Conservation (phyloP, 2,329 filamentous ascomycete genomes). For the Orbilia blumenaviensis region DNA sequence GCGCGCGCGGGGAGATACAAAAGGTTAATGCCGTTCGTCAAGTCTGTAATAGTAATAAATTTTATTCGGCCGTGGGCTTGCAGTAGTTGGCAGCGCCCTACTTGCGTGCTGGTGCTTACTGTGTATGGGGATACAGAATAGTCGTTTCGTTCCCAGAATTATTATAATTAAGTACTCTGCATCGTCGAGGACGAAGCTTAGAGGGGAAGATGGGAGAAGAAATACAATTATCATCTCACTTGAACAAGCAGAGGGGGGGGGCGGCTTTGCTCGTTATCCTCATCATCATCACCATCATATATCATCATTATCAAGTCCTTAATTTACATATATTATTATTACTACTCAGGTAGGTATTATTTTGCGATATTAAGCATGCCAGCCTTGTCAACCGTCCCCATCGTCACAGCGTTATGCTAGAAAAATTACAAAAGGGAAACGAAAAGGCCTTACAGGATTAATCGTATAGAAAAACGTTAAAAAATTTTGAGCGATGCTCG, state of each 20-base stretch:
- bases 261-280: conserved; percentile 2
- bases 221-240: background rate
- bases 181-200: conserved; percentile 11
- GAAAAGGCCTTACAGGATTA: too few relatives aligned
- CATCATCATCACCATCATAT: background rate
- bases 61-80: conserved; percentile 3
- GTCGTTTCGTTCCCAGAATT: too few relatives aligned
- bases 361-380: background rate
- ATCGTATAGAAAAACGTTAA: background rate
- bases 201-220: background rate
- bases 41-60: too few relatives aligned
- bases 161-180: background rate
- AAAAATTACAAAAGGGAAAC: too few relatives aligned
- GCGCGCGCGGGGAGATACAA: conserved; percentile 20
- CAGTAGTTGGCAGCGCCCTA: background rate
- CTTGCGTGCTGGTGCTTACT: background rate
- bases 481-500: too few relatives aligned
- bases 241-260: background rate
- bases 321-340: background rate
- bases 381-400: background rate
- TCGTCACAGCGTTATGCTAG: background rate
- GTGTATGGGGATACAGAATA: background rate
- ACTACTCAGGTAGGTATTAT: too few relatives aligned
- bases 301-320: background rate
- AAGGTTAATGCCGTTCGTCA: background rate